Percentiles rank a stretch among this genome's conserved stretches.
These are phyloP conservation scores for Prorocentrum cordatum DNA, from an alignment of 169 alveolate species.

Conservation along the genomic window DNA sequence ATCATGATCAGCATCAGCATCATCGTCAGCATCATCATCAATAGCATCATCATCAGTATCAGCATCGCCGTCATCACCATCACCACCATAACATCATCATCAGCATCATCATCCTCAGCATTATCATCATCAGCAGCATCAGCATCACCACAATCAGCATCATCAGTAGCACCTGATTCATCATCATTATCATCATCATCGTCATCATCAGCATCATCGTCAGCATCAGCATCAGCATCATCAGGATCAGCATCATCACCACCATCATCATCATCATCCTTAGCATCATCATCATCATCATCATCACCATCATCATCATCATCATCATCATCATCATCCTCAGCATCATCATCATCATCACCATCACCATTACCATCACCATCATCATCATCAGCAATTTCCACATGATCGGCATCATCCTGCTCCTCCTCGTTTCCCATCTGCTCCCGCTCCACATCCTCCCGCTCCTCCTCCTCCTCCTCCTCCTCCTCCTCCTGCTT, in stretches of 20 bases:
- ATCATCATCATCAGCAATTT: background rate
- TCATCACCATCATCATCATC: background rate
- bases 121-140: too few relatives aligned
- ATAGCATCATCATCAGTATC: too few relatives aligned
- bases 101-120: too few relatives aligned
- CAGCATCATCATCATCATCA: background rate
- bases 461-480: too few relatives aligned
- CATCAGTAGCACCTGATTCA: background rate
- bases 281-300: background rate
- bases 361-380: background rate
- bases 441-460: too few relatives aligned
- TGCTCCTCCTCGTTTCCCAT: background rate
- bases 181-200: background rate
- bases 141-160: background rate
- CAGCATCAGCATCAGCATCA: background rate
- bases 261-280: background rate
- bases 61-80: too few relatives aligned
- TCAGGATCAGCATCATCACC: background rate
- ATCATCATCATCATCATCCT: background rate
- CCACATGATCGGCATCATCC: background rate
- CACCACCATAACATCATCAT: too few relatives aligned
- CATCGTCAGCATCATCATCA: too few relatives aligned
- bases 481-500: too few relatives aligned
- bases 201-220: background rate
- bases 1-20: too few relatives aligned